Base-by-base conservation (phyloP, 2,329 filamentous ascomycete genomes). In the Aspergillus fumigatiaffinis region DNA sequence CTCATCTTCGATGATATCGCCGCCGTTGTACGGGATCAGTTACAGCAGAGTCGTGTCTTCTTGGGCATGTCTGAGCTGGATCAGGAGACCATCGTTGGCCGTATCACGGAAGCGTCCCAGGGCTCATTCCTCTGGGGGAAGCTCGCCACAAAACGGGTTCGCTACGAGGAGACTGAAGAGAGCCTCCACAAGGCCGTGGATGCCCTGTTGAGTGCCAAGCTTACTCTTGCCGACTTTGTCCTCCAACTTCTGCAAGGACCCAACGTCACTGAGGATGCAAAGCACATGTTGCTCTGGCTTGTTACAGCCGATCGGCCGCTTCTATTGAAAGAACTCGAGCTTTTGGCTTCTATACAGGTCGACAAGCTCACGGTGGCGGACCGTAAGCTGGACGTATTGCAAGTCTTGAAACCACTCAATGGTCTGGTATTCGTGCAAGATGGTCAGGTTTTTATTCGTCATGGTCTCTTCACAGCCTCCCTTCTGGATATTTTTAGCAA, bases 91-190 rank as follows among this genome's bases (percentile, higher is more conserved):
- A 54, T 68, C 1, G 62, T 74, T 26, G 68, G 68, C 17, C 65
- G 66, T 1, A 66, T 77, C 38, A 62, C 68, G 1, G 64, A 73
- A 32, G 71, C 68, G 10, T 66, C 74, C 5, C 63, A 69, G 6
- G 70, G 73, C 8, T 76, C 74, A 4, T 76, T 77, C 56, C 67
- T 76, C 0, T 75, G 72, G 70, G 74, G 71, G 4, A 77, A 74
- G 59, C 66, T 76, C 9, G 69, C 67, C 8, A 54, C 69, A 1
- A 73, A 72, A 60, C 63, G 62, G 12, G 59, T 70, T 26, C 66
- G 68, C 23, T 56, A 61, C 23, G 73, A 74, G 56, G 56, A 61
- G 17, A 60, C 56, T 25, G 21, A 52, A 0, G 67, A 74, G 12
- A 61, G 44, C 9, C 54, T 75, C 7, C 52, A 51, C 26, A 72